Evolutionary conservation across 2,329 filamentous ascomycete species (phyloP), one percentile per base, ranked within the genome.

Genomic region (Ophiostoma australiae): DNA sequence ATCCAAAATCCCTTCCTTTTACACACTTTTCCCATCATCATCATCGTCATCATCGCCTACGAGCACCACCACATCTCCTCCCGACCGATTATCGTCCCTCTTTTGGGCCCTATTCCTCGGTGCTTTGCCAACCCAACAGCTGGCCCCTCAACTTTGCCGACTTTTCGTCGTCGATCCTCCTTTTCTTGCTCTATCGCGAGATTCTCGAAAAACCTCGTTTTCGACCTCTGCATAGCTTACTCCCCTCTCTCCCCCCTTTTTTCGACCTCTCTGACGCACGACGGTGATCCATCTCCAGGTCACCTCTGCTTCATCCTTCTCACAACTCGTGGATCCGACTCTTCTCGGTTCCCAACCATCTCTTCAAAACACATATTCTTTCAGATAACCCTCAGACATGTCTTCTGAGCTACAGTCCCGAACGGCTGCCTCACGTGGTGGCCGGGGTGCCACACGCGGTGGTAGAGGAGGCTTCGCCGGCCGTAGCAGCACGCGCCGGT

Each of bases 371-470:
- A n/a, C 37, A 27, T 10, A 37, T 52, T 41, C 63, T 39, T 35
- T 48, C 66, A 67, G 66, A 67, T 67, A 41, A 48, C 33, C 52
- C 41, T 61, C 80, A 80, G 82, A 84, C 58, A 98, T 98, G 95
- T 97, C 94, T 87, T 97, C 95, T 87, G 94, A 98, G 88, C 88
- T 92, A 84, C 91, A 93, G 86, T 87, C 91, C 83, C 89, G 94
- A 87, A 87, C 91, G 80, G 87, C 89, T 81, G 89, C 92, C 83
- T 82, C 89, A 85, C 92, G 94, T 84, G 94, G 94, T 83, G 91
- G 74, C 70, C 73, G 95, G 88, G 93, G 92, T 84, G 91, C 93
- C 81, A 87, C 90, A 82, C 91, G 94, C 81, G 94, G 94, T 80
- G 93, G 93, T 79, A 87, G 91, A 83, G 90, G 90, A 80, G 90